A percentile compares a stretch with the other conserved stretches of the same genome.
Evolutionary conservation across 257 asterid species (phyloP).

Genomic region (Solanum clarkiae): DNA sequence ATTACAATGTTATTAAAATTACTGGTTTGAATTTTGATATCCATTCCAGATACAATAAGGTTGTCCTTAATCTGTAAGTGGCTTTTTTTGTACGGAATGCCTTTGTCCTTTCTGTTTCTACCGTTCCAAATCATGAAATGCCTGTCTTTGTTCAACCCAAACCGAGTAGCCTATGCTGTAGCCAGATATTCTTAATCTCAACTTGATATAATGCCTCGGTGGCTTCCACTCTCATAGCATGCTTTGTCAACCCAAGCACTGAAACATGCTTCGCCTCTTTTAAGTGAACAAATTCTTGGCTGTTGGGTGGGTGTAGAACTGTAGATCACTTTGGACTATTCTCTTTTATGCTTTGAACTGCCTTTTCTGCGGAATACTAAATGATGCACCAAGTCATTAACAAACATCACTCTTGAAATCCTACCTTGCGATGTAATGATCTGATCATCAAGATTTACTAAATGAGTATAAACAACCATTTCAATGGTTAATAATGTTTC

Average conservation of each 20-base stretch:
- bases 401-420: neutral
- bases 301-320: neutral
- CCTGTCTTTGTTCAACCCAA: neutral
- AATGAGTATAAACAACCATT: neutral
- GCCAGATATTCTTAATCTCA: neutral
- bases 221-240: neutral
- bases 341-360: neutral
- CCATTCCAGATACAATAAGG: neutral
- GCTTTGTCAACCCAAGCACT: neutral
- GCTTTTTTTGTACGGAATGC: neutral
- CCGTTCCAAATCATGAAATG: neutral
- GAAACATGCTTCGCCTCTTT: neutral
- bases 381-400: neutral
- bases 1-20: neutral
- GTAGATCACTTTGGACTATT: neutral
- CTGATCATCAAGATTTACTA: neutral
- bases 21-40: neutral
- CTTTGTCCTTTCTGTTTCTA: neutral
- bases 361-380: neutral
- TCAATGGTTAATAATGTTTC: neutral
- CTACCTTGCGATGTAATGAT: neutral
- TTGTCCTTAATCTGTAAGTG: neutral
- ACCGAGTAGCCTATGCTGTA: neutral
- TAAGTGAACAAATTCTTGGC: neutral
- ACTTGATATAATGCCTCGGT: neutral